Conservation (phyloP, 2,329 filamentous ascomycete genomes). For the Thermomyces lanuginosus region DNA sequence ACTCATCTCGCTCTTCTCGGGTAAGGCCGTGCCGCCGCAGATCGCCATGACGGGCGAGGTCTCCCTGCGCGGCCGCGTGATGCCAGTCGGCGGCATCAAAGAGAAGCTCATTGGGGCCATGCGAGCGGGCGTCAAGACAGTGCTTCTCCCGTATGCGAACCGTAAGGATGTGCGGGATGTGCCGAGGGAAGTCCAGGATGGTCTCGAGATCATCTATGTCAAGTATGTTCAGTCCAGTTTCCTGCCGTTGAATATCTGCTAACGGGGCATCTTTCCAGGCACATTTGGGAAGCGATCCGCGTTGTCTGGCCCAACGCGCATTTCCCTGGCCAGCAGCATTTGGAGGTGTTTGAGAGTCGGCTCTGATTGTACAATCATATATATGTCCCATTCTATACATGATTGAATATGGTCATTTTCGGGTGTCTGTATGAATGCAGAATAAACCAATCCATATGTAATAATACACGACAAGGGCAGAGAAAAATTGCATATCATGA, state of each 20-base stretch:
- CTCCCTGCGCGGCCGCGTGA: constrained; percentile 72
- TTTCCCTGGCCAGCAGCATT: constrained; percentile 60
- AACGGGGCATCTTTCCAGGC: constrained; percentile 38
- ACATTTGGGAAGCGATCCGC: constrained; percentile 88
- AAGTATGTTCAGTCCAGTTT: constrained; percentile 40
- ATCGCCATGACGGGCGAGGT: constrained; percentile 84
- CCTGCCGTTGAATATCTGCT: constrained; percentile 7
- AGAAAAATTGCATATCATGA: too few species aligned
- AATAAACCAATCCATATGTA: too few species aligned
- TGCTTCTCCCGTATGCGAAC: constrained; percentile 74
- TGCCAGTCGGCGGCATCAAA: constrained; percentile 93
- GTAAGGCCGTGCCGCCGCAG: constrained; percentile 70
- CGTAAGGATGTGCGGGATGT: constrained; percentile 84
- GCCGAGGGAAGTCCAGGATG: constrained; percentile 73
- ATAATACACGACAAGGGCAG: too few species aligned
- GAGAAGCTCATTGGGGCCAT: constrained; percentile 94
- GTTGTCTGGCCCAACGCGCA: constrained; percentile 80
- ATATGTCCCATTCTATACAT: too few species aligned
- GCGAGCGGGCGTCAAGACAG: constrained; percentile 84
- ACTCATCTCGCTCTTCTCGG: constrained; percentile 75
- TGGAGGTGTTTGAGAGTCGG: constrained; percentile 59
- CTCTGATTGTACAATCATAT: constrained; percentile 34
- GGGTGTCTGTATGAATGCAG: constrained; percentile 3
- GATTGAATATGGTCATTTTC: not conserved
- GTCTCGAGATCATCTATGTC: constrained; percentile 77